Base-by-base conservation (phyloP, 2,329 filamentous ascomycete species). In the Bisporella sp. region DNA sequence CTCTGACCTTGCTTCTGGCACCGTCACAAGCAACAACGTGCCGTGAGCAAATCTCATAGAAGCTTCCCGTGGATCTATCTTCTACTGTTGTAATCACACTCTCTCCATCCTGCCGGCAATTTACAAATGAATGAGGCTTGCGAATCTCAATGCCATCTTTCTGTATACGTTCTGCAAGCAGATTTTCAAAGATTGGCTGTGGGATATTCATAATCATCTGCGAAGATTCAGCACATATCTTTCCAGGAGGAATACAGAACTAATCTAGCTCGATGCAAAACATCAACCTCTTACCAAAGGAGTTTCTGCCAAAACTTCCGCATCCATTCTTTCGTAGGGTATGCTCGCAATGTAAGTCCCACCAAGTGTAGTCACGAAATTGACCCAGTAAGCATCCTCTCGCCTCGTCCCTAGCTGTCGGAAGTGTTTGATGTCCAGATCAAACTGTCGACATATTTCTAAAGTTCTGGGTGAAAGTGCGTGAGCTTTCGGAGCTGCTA, bases 201-300 rank as follows among this genome's bases (percentile, higher is more conserved):
- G 70, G 66, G 5, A 72, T 67, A 49, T 72, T 72, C 42, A 71
- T 69, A 29, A 73, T 69, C 69, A 71, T 71, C 58, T 63, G 8
- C 29, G n/a, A n/a, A n/a, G n/a, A n/a, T n/a, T n/a, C n/a, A n/a
- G n/a, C n/a, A n/a, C n/a, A n/a, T n/a, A n/a, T n/a, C n/a, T n/a
- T n/a, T n/a, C n/a, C n/a, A n/a, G n/a, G n/a, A n/a, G n/a, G n/a
- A n/a, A n/a, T n/a, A n/a, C n/a, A n/a, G n/a, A n/a, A n/a, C n/a
- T n/a, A n/a, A n/a, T n/a, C n/a, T n/a, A n/a, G n/a, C n/a, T n/a
- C n/a, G n/a, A n/a, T n/a, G n/a, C n/a, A n/a, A n/a, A n/a, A n/a
- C n/a, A n/a, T n/a, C n/a, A n/a, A n/a, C n/a, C n/a, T n/a, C n/a
- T n/a, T n/a, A n/a, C n/a, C n/a, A n/a, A n/a, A n/a, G 68, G 67